Evolutionary conservation across 2,329 filamentous ascomycete genomes (phyloP).

Genomic region (Beauveria pseudobassiana): DNA sequence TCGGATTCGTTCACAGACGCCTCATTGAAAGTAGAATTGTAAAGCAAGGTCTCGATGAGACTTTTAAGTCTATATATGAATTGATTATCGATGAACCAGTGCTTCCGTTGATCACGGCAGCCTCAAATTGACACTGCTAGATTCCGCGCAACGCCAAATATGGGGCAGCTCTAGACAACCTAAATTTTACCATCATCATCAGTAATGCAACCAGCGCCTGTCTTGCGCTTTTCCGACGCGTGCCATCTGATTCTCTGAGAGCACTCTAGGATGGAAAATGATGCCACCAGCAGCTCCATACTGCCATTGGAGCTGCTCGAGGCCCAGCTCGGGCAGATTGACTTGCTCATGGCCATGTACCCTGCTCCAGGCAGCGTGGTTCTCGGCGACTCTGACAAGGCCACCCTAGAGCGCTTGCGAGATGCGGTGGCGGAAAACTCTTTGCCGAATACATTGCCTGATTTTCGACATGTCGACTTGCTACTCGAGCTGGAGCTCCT

Average conservation of each 20-base stretch:
- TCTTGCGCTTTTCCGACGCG: background rate
- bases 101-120: too few relatives aligned
- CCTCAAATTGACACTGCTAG: too few relatives aligned
- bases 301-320: constrained; percentile 38
- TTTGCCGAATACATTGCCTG: too few relatives aligned
- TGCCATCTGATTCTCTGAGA: background rate
- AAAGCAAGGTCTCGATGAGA: too few relatives aligned
- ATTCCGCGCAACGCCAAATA: background rate
- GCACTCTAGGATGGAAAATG: background rate
- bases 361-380: constrained; percentile 28
- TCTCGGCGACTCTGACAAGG: constrained; percentile 18
- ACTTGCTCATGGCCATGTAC: constrained; percentile 48
- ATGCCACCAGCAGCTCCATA: background rate
- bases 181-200: too few relatives aligned
- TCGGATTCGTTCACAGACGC: too few relatives aligned
- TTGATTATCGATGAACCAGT: too few relatives aligned
- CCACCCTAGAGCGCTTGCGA: constrained; percentile 16
- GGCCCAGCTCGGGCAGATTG: constrained; percentile 40
- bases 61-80: too few relatives aligned
- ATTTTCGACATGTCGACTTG: background rate
- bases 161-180: background rate
- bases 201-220: background rate
- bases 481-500: constrained; percentile 8
- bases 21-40: too few relatives aligned
- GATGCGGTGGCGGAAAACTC: background rate